phyloP scores from a whole-genome alignment of 495 filamentous ascomycete genomes.

The Aspergillus bertholletiae region DNA sequence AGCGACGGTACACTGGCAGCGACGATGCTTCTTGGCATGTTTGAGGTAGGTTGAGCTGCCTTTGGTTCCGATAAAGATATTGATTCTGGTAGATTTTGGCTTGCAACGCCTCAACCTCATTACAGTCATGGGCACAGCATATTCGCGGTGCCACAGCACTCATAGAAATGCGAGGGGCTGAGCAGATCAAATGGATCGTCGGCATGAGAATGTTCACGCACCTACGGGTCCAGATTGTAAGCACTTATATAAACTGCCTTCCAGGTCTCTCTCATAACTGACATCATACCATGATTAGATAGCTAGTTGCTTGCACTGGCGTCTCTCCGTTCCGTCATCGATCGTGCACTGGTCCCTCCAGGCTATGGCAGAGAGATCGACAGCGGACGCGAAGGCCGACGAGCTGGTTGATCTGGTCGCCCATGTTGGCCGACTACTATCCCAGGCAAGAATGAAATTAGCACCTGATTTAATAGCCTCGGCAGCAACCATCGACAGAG shows the following conservation, averaged over 20 bases:
- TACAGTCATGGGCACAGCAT: slow-evolving; percentile 6
- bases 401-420: not conserved
- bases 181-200: not conserved
- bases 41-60: not conserved
- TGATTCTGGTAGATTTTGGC: slow-evolving; percentile 1
- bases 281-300: not conserved
- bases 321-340: slow-evolving; percentile 1
- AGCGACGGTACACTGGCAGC: slow-evolving; percentile 1
- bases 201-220: slow-evolving; percentile 9
- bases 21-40: slow-evolving; percentile 8
- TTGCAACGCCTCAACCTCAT: not conserved
- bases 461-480: not conserved
- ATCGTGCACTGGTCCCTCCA: not conserved
- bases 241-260: not conserved
- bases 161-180: not conserved
- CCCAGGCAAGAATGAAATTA: not conserved
- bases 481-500: not conserved
- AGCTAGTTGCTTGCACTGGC: slow-evolving; percentile 5
- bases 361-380: not conserved
- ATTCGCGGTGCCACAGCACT: slow-evolving; percentile 1
- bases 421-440: not conserved
- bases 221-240: slow-evolving; percentile 5
- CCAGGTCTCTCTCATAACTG: not conserved
- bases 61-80: not conserved
- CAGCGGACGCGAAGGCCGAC: not conserved